Evolutionary conservation across 371 early-diverging fungal species (phyloP), one percentile per base, ranked within the genome.

Genomic region (Apophysomyces elegans): DNA sequence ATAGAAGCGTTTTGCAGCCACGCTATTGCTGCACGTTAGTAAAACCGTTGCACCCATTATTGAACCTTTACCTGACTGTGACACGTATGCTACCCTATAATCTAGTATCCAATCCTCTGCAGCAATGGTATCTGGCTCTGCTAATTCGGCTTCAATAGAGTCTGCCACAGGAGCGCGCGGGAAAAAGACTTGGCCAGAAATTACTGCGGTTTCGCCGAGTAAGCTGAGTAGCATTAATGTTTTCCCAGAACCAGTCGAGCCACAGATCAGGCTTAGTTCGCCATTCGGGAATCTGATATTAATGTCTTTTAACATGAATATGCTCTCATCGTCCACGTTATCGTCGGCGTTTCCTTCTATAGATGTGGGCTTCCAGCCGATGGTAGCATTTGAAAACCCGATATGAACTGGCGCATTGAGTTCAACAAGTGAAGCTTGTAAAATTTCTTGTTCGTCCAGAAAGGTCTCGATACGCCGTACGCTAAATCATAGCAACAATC

Each of bases 1-100:
- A 96, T 87, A 0, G 94, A 87, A 12, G 87, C 92, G 66, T 96
- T 93, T 69, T 90, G 89, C 37, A 96, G 81, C 96, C 96, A 96
- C 4, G 96, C 91, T 41, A 62, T 21, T 14, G 7, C 0, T 11
- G 32, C 38, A 7, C 16, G n/a, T 37, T 14, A 7, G 26, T 37
- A 16, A 46, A 54, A 37, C 7, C 16, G 41, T 21, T 56, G 5
- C 56, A 39, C 18, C 12, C 12, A 46, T 26, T 47, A 11, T 12
- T 6, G 54, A 58, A 13, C 0, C 14, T 45, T 65, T 70, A 74
- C 71, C 67, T 8, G 76, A 72, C 60, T 80, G 81, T 1, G 76
- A 64, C 7, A 72, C 72, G 41, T 65, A 75, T 7, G 76, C 76
- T n/a, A 75, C 67, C 26, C 64, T 54, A 58, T 75, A 70, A 37